phyloP scores from a whole-genome alignment of 805 yeast genomes.

The Cyberlindnera mississippiensis region DNA sequence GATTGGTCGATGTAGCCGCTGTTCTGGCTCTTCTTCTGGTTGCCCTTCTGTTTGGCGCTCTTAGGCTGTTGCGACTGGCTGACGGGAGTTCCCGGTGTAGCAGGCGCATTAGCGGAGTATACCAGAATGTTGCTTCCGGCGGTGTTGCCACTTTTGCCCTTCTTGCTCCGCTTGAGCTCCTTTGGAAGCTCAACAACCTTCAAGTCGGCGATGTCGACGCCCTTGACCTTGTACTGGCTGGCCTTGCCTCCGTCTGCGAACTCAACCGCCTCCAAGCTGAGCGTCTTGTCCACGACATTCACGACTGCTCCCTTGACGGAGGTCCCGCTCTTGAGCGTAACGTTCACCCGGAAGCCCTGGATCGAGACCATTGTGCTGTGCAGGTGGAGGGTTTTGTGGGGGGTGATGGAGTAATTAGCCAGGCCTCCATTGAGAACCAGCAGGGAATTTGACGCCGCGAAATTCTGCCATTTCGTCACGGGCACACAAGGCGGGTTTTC shows the following conservation, averaged over 20 bases:
- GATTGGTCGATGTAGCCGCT: neutral
- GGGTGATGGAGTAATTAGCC: neutral
- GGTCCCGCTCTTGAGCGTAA: slow-evolving; percentile 9
- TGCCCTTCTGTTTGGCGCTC: slow-evolving; percentile 12
- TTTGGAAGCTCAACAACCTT: slow-evolving; percentile 53
- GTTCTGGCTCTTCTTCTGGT: neutral
- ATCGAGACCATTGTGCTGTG: slow-evolving; percentile 14
- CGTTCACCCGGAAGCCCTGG: slow-evolving; percentile 12
- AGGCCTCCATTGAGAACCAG: neutral
- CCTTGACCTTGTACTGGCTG: slow-evolving; percentile 27
- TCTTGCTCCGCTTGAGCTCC: slow-evolving; percentile 21
- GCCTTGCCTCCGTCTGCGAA: slow-evolving; percentile 35
- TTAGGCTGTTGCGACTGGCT: slow-evolving; percentile 6
- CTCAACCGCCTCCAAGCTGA: slow-evolving; percentile 40
- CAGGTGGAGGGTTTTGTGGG: neutral
- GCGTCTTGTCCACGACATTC: slow-evolving; percentile 35
- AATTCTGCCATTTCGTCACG: slow-evolving; percentile 1
- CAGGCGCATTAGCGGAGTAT: slow-evolving; percentile 3
- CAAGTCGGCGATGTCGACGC: slow-evolving; percentile 46
- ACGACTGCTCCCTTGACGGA: slow-evolving; percentile 10
- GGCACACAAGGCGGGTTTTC: neutral
- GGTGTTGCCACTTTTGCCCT: slow-evolving; percentile 10
- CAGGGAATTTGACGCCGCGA: neutral
- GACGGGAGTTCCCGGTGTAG: slow-evolving; percentile 11
- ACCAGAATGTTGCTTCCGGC: slow-evolving; percentile 7